A percentile compares a stretch with the other conserved stretches of the same genome.
phyloP scores from a whole-genome alignment of 306 rosid genomes.

The Acacia confusa region DNA sequence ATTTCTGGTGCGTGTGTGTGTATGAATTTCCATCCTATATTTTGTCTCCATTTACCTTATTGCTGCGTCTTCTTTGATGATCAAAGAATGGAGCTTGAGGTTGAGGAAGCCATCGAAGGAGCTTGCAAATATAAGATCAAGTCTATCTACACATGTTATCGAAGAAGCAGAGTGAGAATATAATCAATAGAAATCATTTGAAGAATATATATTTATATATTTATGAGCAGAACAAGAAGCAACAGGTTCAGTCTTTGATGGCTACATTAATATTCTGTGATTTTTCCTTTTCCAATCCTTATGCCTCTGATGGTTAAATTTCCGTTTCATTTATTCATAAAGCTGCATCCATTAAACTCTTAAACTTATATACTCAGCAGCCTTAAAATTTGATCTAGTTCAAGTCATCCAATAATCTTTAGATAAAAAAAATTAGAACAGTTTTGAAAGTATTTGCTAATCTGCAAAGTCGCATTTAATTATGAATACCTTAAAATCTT shows the following conservation, averaged over 20 bases:
- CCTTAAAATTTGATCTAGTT: not conserved
- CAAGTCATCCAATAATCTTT: not conserved
- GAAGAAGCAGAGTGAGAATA: not conserved
- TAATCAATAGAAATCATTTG: not conserved
- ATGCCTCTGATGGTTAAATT: not conserved
- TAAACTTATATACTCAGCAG: too few relatives aligned
- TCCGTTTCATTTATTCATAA: not conserved
- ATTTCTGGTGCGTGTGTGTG: not conserved
- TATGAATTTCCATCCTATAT: not conserved
- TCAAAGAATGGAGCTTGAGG: not conserved
- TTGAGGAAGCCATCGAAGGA: not conserved
- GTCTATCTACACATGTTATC: not conserved
- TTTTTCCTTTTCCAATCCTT: not conserved
- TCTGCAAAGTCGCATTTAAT: too few relatives aligned
- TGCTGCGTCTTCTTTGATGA: not conserved
- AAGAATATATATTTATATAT: too few relatives aligned
- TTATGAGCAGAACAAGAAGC: not conserved
- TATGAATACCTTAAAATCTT: too few relatives aligned
- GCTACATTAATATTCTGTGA: not conserved
- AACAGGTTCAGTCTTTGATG: not conserved
- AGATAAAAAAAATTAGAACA: too few relatives aligned
- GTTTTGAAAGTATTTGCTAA: too few relatives aligned
- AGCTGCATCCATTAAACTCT: not conserved
- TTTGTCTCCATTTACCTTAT: not conserved
- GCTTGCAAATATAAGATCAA: not conserved